Evolutionary conservation across 768 basidiomycete genomes (phyloP), one percentile per base, ranked within the genome.

Genomic region (Boletus pseudo-olivaceus): DNA sequence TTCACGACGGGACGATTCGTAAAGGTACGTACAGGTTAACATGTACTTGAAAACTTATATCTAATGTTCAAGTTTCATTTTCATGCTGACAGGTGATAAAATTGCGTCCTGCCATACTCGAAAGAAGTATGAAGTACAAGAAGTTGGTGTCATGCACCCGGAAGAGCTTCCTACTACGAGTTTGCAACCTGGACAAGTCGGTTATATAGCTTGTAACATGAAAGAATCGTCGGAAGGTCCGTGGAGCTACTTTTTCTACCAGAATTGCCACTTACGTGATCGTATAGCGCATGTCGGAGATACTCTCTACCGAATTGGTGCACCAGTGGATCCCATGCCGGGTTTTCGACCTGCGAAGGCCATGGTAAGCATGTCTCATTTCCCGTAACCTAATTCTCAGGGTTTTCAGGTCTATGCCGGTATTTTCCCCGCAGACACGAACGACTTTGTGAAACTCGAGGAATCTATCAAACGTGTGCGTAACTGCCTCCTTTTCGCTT

Each of bases 171-270:
- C 89, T 12, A 88, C 87, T 0, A 74, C 74, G 11, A 78, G 76
- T 51, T 73, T 93, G 43, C 78, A 79, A 52, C 81, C 88, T 34
- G 91, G 91, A 7, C 91, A 93, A 72, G 92, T 93, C 17, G 90
- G 92, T 15, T 94, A 84, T 64, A 80, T 92, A 53, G 89, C 93
- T 1, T 98, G 96, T 71, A 96, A 94, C 66, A 98, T 99, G 96
- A 99, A 98, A 70, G 89, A 97, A 62, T 90, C 90, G 10, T 83
- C 89, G 14, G 93, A 98, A 77, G 94, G 94, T 93, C 52, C 40
- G 66, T 47, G 34, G 14, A 34, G 12, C 14, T 29, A 1, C 10
- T 32, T 47, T 7, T 30, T 47, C 29, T 12, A 9, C n/a, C 15
- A 11, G 30, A 37, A n/a, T 35, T 38, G 11, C 30, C 12, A 12